These are phyloP conservation scores for Cyclotella cryptica DNA, from an alignment of 108 stramenopile genomes.

Conservation along the genomic window DNA sequence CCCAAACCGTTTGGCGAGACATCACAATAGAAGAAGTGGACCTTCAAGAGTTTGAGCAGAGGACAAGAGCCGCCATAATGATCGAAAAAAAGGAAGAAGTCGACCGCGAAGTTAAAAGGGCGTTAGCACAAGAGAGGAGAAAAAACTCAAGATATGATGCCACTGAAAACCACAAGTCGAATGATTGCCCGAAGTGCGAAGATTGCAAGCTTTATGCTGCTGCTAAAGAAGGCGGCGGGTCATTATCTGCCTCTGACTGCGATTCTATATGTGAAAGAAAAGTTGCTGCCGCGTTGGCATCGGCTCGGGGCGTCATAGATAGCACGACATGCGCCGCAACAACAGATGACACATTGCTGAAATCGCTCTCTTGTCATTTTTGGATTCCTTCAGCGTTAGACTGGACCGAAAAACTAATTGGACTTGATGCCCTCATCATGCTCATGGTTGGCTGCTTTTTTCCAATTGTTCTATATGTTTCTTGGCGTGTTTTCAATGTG, in stretches of 20 bases:
- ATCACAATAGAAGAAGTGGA: constrained; percentile 86
- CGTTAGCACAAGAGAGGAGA: constrained; percentile 62
- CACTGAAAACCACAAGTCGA: background rate
- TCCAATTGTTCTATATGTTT: constrained; percentile 19
- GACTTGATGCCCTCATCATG: constrained; percentile 29
- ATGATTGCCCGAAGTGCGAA: constrained; percentile 25
- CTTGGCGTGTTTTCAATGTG: constrained; percentile 19
- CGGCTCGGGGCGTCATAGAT: background rate
- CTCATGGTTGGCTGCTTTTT: constrained; percentile 31
- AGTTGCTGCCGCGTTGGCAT: constrained; percentile 16
- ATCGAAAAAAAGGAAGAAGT: constrained; percentile 45
- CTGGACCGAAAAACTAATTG: constrained; percentile 25
- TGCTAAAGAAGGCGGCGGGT: constrained; percentile 13
- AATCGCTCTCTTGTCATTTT: constrained; percentile 2
- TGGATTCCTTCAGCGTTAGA: constrained; percentile 12
- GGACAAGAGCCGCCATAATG: constrained; percentile 52
- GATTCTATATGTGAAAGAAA: constrained; percentile 25
- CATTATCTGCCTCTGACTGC: constrained; percentile 28
- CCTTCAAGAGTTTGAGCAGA: constrained; percentile 66
- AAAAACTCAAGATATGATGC: background rate
- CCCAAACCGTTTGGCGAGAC: constrained; percentile 79
- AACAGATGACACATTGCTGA: constrained; percentile 1
- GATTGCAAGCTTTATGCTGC: no score
- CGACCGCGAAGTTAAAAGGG: constrained; percentile 54
- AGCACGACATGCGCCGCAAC: constrained; percentile 13